Conservation (phyloP, 106 monocot genomes). For the Iris macrosiphon region DNA sequence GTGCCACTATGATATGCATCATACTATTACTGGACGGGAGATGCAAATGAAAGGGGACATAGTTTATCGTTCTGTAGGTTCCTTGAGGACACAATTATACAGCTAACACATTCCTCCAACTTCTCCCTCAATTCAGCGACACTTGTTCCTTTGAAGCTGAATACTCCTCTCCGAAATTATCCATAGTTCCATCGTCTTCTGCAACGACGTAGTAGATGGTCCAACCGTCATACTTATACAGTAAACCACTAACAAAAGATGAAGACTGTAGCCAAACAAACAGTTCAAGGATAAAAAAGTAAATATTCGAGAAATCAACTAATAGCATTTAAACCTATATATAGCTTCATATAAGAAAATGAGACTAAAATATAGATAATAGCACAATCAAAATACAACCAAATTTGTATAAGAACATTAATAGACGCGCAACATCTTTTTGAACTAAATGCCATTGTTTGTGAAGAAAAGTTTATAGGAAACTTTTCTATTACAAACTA, state of each 20-base stretch:
- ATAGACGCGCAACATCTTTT: no score
- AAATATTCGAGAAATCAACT: no score
- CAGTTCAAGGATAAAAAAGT: no score
- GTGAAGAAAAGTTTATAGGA: no score
- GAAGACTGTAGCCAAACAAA: slow-evolving; percentile 34
- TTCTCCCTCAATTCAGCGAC: slow-evolving; percentile 25
- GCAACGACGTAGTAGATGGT: slow-evolving; percentile 3
- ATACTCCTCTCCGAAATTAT: slow-evolving; percentile 16
- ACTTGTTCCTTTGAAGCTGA: slow-evolving; percentile 36
- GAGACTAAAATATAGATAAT: no score
- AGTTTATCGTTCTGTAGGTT: slow-evolving; percentile 39
- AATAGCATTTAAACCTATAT: no score
- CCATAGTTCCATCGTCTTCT: slow-evolving; percentile 10
- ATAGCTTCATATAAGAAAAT: no score
- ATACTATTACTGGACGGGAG: slow-evolving; percentile 44
- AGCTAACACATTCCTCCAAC: slow-evolving; percentile 34
- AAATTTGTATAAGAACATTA: no score
- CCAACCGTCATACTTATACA: neutral
- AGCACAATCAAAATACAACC: no score
- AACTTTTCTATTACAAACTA: no score
- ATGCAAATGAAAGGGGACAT: slow-evolving; percentile 36
- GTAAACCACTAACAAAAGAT: slow-evolving; percentile 13
- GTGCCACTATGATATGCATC: slow-evolving; percentile 37
- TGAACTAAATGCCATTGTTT: no score
- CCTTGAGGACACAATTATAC: slow-evolving; percentile 37